These are phyloP conservation scores for Podosphaera fusca DNA, from an alignment of 2,329 filamentous ascomycete species.

Conservation along the genomic window DNA sequence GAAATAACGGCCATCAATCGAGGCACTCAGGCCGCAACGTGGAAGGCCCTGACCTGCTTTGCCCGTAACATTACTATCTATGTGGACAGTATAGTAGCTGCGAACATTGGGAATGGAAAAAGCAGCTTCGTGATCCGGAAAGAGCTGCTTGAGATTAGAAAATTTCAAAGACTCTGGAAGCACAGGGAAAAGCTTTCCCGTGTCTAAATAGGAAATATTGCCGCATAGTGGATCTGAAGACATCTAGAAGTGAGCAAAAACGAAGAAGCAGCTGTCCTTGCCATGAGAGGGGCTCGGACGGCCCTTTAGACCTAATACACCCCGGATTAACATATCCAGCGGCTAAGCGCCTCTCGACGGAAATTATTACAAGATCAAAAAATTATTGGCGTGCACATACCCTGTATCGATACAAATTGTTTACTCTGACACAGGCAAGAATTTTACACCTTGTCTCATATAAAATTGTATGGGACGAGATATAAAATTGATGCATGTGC, in stretches of 20 bases:
- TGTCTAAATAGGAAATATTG: background rate
- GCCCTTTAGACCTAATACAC: background rate
- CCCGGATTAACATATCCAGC: background rate
- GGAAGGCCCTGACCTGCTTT: background rate
- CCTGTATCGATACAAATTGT: background rate
- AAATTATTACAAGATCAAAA: background rate
- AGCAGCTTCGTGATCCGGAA: background rate
- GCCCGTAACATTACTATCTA: background rate
- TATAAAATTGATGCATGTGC: too few relatives aligned
- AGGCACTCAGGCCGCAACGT: background rate
- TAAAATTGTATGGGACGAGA: too few relatives aligned
- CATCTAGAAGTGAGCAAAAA: background rate
- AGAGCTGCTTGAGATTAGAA: background rate
- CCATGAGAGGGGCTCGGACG: background rate
- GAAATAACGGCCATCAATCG: background rate
- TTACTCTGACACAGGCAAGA: background rate
- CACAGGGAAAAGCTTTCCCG: background rate
- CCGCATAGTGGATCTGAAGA: background rate
- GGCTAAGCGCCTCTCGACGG: background rate
- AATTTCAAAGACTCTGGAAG: background rate
- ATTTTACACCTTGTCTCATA: too few relatives aligned
- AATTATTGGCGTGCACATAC: background rate
- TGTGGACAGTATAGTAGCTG: background rate
- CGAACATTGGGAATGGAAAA: background rate
- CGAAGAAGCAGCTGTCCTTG: background rate